A percentile compares a stretch with the other conserved stretches of the same genome.
Conservation (phyloP, 2,329 filamentous ascomycete species). For the Aquanectria penicillioides region DNA sequence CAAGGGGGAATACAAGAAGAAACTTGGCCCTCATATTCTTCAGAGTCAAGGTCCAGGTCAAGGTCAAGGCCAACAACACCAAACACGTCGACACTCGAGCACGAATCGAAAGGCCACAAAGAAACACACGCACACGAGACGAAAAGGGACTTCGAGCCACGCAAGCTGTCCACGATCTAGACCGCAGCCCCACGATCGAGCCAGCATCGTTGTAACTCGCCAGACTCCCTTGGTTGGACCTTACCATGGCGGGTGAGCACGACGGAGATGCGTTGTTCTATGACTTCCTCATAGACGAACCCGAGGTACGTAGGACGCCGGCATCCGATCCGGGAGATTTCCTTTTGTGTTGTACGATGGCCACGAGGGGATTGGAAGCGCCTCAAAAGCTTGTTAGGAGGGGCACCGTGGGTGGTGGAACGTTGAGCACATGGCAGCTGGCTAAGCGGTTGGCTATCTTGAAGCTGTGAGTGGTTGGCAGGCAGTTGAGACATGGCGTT, state of each 20-base stretch:
- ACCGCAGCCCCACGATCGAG: slow-evolving; percentile 19
- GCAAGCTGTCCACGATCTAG: slow-evolving; percentile 1
- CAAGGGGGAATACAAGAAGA: slow-evolving; percentile 11
- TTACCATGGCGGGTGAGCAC: slow-evolving; percentile 38
- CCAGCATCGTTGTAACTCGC: slow-evolving; percentile 8
- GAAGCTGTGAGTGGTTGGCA: slow-evolving; percentile 4
- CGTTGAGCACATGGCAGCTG: slow-evolving; percentile 18
- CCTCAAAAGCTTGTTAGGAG: slow-evolving; percentile 16
- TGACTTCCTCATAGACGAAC: slow-evolving; percentile 43
- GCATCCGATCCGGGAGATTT: slow-evolving; percentile 10
- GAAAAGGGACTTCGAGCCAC: slow-evolving; percentile 8
- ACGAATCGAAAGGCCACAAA: slow-evolving; percentile 1
- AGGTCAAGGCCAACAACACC: slow-evolving; percentile 3
- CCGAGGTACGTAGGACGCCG: slow-evolving; percentile 36
- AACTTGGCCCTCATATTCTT: slow-evolving; percentile 6
- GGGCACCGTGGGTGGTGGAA: slow-evolving; percentile 5
- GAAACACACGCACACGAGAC: slow-evolving; percentile 2
- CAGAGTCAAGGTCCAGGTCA: neutral
- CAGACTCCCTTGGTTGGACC: neutral
- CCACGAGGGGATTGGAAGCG: neutral
- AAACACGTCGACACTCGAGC: neutral
- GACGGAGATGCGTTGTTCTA: slow-evolving; percentile 41
- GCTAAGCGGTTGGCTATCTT: slow-evolving; percentile 16
- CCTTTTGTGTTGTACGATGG: slow-evolving; percentile 23
- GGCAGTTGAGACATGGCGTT: slow-evolving; percentile 34